Evolutionary conservation across 192 early-diverging fungal genomes (phyloP), one percentile per base, ranked within the genome.

Genomic region (Backusella liffmaniae): DNA sequence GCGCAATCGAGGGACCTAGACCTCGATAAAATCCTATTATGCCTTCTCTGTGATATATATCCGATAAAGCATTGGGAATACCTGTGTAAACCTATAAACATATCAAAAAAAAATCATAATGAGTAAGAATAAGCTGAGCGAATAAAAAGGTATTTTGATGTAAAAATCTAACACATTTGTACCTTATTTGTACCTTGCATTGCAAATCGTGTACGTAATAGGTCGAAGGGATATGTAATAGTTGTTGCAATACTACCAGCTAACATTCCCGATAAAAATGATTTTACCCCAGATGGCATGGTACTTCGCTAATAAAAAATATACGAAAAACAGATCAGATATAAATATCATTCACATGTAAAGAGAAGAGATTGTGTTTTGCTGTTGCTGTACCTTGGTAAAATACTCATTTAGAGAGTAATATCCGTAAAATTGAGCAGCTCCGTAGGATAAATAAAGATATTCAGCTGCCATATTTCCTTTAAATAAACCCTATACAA

Each of bases 391-490:
- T 62, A 62, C 56, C 26, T 62, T 62, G 26, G 23, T 62, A 62
- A 62, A 29, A 62, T 62, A 62, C 23, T 62, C 26, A 29, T 62
- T 62, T 23, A 62, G 26, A 29, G 56, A 62, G 9, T 62, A 62
- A 12, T 62, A 62, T 36, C 29, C 23, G 32, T 91, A 82, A 74
- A 99, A 99, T 81, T 99, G 96, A 29, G 89, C 82, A 0, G 91
- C 92, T 12, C 96, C 95, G 76, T 98, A 99, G 7, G 92, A 86
- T 65, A 99, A 79, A 77, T 99, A 99, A 5, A 99, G 86, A 74
- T 94, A 96, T 81, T 95, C 94, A 4, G 97, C 97, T 0, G 95
- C 90, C 77, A 95, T 78, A 68, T 99, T 99, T 44, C 97, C 97
- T 72, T 98, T 98, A 89, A 93, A 99, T 35, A 96, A 82, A 15